These are phyloP conservation scores for Yamadazyma ubonensis DNA, from an alignment of 805 yeast species.

Conservation along the genomic window DNA sequence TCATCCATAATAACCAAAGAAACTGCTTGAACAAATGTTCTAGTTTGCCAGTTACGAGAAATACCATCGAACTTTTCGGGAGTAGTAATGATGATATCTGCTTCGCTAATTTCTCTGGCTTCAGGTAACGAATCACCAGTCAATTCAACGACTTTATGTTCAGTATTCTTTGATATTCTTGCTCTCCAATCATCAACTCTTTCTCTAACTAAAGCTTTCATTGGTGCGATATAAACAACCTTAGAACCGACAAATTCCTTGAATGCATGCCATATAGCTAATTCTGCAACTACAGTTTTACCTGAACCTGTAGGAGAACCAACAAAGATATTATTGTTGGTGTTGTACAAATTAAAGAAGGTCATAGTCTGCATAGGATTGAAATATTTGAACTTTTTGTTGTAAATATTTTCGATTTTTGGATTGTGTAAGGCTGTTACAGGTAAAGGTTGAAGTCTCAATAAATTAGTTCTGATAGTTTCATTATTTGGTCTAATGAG, in stretches of 20 bases:
- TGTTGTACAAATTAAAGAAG: slow-evolving; percentile 83
- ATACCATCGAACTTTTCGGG: slow-evolving; percentile 89
- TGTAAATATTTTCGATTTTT: slow-evolving; percentile 66
- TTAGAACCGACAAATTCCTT: slow-evolving; percentile 76
- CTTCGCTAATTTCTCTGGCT: slow-evolving; percentile 59
- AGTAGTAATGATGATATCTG: slow-evolving; percentile 77
- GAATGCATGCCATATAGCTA: slow-evolving; percentile 97
- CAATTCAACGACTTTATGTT: slow-evolving; percentile 62
- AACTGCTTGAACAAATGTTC: slow-evolving; percentile 71
- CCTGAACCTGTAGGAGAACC: slow-evolving; percentile 99
- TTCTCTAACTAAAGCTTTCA: slow-evolving; percentile 84
- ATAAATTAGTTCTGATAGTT: slow-evolving; percentile 76
- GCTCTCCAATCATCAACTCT: slow-evolving; percentile 78
- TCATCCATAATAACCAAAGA: slow-evolving; percentile 84
- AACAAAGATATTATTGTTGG: slow-evolving; percentile 76
- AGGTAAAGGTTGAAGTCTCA: slow-evolving; percentile 84
- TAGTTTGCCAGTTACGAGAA: slow-evolving; percentile 79
- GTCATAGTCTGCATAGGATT: slow-evolving; percentile 99
- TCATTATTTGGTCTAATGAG: slow-evolving; percentile 86
- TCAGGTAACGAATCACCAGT: slow-evolving; percentile 84
- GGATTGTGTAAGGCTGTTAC: slow-evolving; percentile 71
- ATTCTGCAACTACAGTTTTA: slow-evolving; percentile 93
- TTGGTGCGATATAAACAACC: slow-evolving; percentile 82
- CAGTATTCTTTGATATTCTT: slow-evolving; percentile 48
- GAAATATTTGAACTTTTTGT: slow-evolving; percentile 71